Base-by-base conservation (phyloP, 805 yeast species). In the Starmerella riodocensis region DNA sequence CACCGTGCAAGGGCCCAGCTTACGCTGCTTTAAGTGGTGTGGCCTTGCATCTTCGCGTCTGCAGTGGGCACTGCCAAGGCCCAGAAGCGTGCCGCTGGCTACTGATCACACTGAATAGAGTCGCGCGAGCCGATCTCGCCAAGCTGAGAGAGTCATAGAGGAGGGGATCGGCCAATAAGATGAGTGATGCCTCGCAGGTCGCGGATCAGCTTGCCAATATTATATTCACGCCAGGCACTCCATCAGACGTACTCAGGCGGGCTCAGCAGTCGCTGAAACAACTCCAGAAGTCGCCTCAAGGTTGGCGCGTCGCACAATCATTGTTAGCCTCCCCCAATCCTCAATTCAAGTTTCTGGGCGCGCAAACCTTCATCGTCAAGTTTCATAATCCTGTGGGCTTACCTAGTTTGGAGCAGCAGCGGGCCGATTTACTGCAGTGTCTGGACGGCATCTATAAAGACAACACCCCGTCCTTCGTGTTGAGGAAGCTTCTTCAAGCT, bases 361-460 rank as follows among this genome's bases (percentile, higher is more conserved):
- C 93, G 0, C 65, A 80, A 41, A 83, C 94, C 0, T 74, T 73
- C 42, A 70, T 83, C 0, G 91, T 83, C 16, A 41, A 49, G 24
- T 37, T 51, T 12, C 44, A 48, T 34, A 42, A 41, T 9, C 41
- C 45, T 17, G 13, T 27, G 22, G 5, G 16, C 28, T 29, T 43
- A 6, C 42, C 44, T 22, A 11, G 42, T 26, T 6, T 12, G 12
- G 32, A 9, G 0, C 27, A 31, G 4, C 29, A 41, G 13, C 29
- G 39, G 24, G 14, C 27, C 14, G 51, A 45, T 18, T 40, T 58
- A 20, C 37, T 57, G 12, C 29, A 19, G 16, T 51, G 53, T 44
- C 44, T 53, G 22, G 37, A 43, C 11, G 18, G 13, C 13, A 45
- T 50, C 14, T 35, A 37, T 16, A 28, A 25, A 4, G 26, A 29